Percentiles rank a stretch among this genome's conserved stretches.
These are phyloP conservation scores for Leishmania major DNA, from an alignment of 208 protist species.

Conservation along the genomic window DNA sequence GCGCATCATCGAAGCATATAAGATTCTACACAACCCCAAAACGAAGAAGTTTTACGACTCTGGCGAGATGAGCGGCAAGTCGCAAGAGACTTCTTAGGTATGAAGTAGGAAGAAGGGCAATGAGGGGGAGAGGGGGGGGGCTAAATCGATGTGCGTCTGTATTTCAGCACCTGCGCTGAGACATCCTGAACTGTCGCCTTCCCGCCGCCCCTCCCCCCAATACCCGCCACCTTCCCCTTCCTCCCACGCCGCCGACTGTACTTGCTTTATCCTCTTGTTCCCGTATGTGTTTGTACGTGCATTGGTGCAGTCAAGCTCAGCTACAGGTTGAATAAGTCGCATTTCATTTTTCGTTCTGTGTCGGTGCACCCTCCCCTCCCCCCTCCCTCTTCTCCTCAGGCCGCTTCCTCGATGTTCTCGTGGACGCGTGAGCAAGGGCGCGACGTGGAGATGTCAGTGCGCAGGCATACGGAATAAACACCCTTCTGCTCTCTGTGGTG, in stretches of 20 bases:
- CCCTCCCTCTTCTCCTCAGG: background rate
- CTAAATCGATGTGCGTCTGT: background rate
- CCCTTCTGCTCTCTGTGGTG: background rate
- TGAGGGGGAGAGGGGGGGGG: background rate
- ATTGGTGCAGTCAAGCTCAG: background rate
- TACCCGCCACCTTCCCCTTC: background rate
- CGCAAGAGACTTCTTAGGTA: slow-evolving; percentile 17
- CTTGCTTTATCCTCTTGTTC: background rate
- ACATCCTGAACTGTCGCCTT: background rate
- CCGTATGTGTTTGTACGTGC: background rate
- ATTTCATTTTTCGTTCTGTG: background rate
- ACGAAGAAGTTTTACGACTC: slow-evolving; percentile 78
- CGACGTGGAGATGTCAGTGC: background rate
- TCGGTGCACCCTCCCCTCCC: background rate
- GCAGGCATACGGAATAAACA: background rate
- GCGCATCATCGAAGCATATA: slow-evolving; percentile 83
- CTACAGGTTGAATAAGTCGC: background rate
- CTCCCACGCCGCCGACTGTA: background rate
- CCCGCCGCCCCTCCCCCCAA: background rate
- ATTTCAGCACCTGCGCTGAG: background rate
- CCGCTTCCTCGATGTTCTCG: background rate
- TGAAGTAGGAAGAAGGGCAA: background rate
- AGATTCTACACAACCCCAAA: slow-evolving; percentile 74
- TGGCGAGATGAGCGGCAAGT: slow-evolving; percentile 50
- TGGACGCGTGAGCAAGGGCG: background rate